phyloP scores from a whole-genome alignment of 148 eudicot species.

The Suaeda aralocaspica region DNA sequence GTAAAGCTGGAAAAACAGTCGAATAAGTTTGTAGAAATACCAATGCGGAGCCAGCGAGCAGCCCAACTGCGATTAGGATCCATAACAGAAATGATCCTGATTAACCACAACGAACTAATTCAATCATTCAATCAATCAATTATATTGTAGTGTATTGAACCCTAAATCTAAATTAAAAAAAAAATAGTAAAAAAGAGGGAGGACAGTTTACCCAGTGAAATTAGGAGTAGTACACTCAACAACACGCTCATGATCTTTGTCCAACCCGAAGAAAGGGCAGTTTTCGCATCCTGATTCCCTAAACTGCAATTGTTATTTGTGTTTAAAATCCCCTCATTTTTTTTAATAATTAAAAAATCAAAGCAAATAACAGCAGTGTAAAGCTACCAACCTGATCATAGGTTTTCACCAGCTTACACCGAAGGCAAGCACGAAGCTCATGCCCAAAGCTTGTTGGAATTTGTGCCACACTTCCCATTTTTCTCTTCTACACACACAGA shows the following conservation, averaged over 20 bases:
- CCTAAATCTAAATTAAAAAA: no score
- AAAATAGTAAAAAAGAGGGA: not conserved
- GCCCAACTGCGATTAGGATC: slow-evolving; percentile 92
- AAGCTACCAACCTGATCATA: slow-evolving; percentile 60
- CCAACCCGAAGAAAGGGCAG: slow-evolving; percentile 91
- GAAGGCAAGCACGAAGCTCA: slow-evolving; percentile 86
- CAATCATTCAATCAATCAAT: no score
- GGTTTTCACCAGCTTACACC: slow-evolving; percentile 85
- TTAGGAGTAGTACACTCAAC: slow-evolving; percentile 94
- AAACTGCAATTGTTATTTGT: slow-evolving; percentile 44
- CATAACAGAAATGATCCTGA: slow-evolving; percentile 87
- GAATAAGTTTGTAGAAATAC: no score
- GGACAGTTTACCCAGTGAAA: slow-evolving; percentile 72
- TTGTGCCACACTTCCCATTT: slow-evolving; percentile 56
- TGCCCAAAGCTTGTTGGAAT: slow-evolving; percentile 91
- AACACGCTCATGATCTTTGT: slow-evolving; percentile 80
- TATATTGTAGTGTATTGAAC: no score
- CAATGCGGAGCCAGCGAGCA: slow-evolving; percentile 94
- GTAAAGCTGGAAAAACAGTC: no score
- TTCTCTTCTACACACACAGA: no score
- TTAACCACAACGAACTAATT: no score
- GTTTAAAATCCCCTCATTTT: no score
- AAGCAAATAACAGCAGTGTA: not conserved
- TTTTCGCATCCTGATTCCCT: slow-evolving; percentile 93
- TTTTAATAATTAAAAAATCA: not conserved